Evolutionary conservation across 768 basidiomycete genomes (phyloP), one percentile per base, ranked within the genome.

Genomic region (Mycena latifolia): DNA sequence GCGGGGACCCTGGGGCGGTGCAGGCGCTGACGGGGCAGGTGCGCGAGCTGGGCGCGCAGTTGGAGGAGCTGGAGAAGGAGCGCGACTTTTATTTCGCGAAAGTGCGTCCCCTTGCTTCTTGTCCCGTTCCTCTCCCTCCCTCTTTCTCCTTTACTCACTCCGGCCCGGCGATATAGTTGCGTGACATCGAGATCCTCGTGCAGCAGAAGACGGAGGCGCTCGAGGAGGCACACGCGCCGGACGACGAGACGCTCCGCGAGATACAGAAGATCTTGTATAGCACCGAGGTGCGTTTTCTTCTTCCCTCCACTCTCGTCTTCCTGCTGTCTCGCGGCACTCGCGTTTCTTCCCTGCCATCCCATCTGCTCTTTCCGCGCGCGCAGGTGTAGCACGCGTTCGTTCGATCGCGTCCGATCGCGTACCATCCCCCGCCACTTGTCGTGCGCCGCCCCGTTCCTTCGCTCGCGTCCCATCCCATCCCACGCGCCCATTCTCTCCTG

Each of bases 21-120:
- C 83, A 88, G 67, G 83, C 92, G 64, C 68, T 69, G 2, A 52
- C 92, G 67, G 79, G 81, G 0, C 94, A 98, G 77, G 82, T 98
- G 61, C 86, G 88, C 67, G 98, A 99, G 67, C 84, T 98, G 82
- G 87, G 88, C 37, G 76, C 82, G 0, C 92, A 94, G 74, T 81
- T 98, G 69, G 95, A 96, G 75, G 93, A 93, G 1, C 81, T 99
- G 39, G 96, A 99, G 84, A 98, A 96, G 83, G 98, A 99, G 80
- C 84, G 96, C 50, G 96, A 99, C 77, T 99, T 99, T 79, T 99
- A 99, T 80, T 99, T 99, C 78, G 90, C 92, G 74, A 99, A 98
- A 88, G 96, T 97, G 71, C 52, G 63, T 55, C 7, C 24, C n/a
- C 43, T 45, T 11, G 45, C 24, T 46, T 11, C 14, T 25, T 46